Conservation (phyloP, 1,139 yeast species). For the Blastobotrys indianensis region DNA sequence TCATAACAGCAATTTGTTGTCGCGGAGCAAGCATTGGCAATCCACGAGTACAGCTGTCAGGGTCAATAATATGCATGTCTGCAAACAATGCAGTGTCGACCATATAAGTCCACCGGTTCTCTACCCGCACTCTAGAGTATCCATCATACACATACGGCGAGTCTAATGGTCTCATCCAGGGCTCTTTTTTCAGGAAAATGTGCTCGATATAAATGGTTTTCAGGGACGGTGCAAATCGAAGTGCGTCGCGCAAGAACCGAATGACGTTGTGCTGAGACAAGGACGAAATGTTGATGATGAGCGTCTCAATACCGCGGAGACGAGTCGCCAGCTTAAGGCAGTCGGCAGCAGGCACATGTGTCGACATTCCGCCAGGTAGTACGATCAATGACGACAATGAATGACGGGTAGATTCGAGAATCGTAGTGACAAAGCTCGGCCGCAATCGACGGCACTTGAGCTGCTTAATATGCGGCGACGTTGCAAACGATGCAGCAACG, state of each 20-base stretch:
- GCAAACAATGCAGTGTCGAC: constrained; percentile 12
- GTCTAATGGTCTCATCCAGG: neutral
- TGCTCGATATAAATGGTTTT: constrained; percentile 12
- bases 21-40: too few relatives aligned
- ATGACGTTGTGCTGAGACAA: constrained; percentile 7
- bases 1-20: too few relatives aligned
- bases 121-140: constrained; percentile 11
- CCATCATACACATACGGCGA: constrained; percentile 8
- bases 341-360: constrained; percentile 8
- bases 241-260: constrained; percentile 9
- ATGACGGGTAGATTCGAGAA: constrained; percentile 4
- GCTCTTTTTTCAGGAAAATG: constrained; percentile 1
- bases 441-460: constrained; percentile 13
- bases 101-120: constrained; percentile 6
- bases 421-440: constrained; percentile 12
- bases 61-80: constrained; percentile 1
- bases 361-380: constrained; percentile 11
- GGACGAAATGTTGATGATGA: constrained; percentile 7
- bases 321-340: constrained; percentile 10
- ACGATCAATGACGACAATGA: constrained; percentile 9
- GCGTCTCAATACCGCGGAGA: constrained; percentile 3
- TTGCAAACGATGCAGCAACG: constrained; percentile 8
- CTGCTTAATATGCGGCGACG: constrained; percentile 11
- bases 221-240: constrained; percentile 8
- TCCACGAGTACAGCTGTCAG: too few relatives aligned